A percentile compares a stretch with the other conserved stretches of the same genome.
phyloP scores from a whole-genome alignment of 192 early-diverging fungal genomes.

The Coemansia sp. region DNA sequence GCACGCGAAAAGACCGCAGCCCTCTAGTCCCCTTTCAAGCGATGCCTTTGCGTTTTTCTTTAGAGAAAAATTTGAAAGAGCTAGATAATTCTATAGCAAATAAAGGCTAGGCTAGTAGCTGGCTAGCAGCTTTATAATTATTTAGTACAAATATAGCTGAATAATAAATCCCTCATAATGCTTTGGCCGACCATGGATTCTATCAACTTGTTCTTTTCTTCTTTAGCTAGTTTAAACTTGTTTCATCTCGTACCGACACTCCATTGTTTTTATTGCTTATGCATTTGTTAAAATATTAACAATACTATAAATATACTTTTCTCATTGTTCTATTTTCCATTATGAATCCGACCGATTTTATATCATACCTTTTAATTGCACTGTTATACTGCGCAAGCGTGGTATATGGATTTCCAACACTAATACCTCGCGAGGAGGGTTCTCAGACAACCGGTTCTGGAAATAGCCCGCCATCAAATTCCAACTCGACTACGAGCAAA shows the following conservation, averaged over 20 bases:
- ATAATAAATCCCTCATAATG: not conserved
- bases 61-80: too few species aligned
- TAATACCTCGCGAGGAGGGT: not conserved
- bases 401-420: not conserved
- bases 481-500: not conserved
- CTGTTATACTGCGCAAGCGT: not conserved
- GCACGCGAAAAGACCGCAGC: too few species aligned
- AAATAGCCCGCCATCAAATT: not conserved
- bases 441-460: not conserved
- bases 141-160: not conserved
- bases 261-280: too few species aligned
- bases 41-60: too few species aligned
- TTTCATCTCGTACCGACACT: too few species aligned
- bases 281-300: too few species aligned
- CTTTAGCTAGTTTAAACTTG: too few species aligned
- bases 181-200: too few species aligned
- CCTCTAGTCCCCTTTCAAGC: too few species aligned
- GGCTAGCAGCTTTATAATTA: too few species aligned
- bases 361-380: not conserved
- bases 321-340: not conserved
- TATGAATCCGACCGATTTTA: not conserved
- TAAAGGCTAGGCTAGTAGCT: not conserved
- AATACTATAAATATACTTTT: not conserved
- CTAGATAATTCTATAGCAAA: too few species aligned
- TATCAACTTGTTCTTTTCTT: too few species aligned